Conservation (phyloP, 164 flowering plant genomes). For the Platanus orientalis region DNA sequence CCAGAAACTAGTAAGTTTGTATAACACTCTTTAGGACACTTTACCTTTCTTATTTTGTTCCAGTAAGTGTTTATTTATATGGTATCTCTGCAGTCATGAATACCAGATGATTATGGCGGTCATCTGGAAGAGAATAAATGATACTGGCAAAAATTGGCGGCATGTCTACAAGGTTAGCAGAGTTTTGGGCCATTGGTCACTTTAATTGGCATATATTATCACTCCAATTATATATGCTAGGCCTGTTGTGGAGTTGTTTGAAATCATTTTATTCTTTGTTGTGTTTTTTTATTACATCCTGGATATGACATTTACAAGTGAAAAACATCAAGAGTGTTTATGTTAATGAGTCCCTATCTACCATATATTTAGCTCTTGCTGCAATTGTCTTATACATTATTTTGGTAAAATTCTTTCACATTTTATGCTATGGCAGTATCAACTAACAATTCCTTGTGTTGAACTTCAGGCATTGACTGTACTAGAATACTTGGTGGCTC, state of each 20-base stretch:
- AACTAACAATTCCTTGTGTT: slow-evolving; percentile 10
- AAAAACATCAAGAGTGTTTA: no score
- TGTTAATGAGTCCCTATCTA: no score
- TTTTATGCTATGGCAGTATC: neutral
- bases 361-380: neutral
- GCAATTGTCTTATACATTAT: no score
- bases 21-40: neutral
- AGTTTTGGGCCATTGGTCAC: neutral
- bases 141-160: slow-evolving; percentile 99
- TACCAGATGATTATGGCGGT: slow-evolving; percentile 94
- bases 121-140: slow-evolving; percentile 88
- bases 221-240: neutral
- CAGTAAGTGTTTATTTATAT: slow-evolving; percentile 4
- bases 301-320: no score
- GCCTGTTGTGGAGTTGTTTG: neutral
- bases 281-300: no score
- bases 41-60: slow-evolving; percentile 4
- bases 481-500: slow-evolving; percentile 85
- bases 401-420: no score
- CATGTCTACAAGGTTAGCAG: slow-evolving; percentile 94
- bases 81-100: slow-evolving; percentile 62
- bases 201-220: no score
- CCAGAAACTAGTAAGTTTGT: slow-evolving; percentile 75
- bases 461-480: slow-evolving; percentile 76
- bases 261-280: no score